These are phyloP conservation scores for Thelephora ganbajun DNA, from an alignment of 768 basidiomycete species.

Conservation along the genomic window DNA sequence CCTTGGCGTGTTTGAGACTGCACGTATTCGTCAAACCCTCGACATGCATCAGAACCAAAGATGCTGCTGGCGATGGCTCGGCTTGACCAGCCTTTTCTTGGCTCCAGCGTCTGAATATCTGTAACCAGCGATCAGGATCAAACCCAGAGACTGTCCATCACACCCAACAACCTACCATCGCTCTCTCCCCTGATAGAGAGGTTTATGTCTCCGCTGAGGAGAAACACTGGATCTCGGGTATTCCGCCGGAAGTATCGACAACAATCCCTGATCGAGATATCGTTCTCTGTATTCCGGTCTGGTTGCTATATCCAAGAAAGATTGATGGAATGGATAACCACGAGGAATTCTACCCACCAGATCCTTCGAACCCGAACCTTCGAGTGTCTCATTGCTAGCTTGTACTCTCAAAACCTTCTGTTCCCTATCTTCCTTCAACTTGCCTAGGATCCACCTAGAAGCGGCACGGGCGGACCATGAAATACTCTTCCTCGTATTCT, in stretches of 20 bases:
- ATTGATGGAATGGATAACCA: background rate
- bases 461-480: constrained; percentile 53
- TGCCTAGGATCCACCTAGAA: constrained; percentile 20
- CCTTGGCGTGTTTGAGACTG: background rate
- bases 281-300: constrained; percentile 26
- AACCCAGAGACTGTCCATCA: background rate
- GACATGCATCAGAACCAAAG: constrained; percentile 30
- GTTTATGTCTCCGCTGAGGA: constrained; percentile 56
- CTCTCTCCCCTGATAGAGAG: constrained; percentile 39
- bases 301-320: background rate
- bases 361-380: constrained; percentile 1
- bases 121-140: background rate
- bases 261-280: constrained; percentile 65
- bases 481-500: constrained; percentile 21
- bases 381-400: constrained; percentile 16
- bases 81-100: constrained; percentile 23
- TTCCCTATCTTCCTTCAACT: constrained; percentile 14
- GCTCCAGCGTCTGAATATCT: constrained; percentile 3
- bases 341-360: constrained; percentile 3
- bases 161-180: constrained; percentile 22
- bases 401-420: constrained; percentile 14
- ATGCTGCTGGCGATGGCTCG: constrained; percentile 34
- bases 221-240: constrained; percentile 31
- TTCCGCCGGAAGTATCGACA: constrained; percentile 40
- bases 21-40: constrained; percentile 10